These are phyloP conservation scores for Diplodia seriata DNA, from an alignment of 2,329 filamentous ascomycete species.

Conservation along the genomic window DNA sequence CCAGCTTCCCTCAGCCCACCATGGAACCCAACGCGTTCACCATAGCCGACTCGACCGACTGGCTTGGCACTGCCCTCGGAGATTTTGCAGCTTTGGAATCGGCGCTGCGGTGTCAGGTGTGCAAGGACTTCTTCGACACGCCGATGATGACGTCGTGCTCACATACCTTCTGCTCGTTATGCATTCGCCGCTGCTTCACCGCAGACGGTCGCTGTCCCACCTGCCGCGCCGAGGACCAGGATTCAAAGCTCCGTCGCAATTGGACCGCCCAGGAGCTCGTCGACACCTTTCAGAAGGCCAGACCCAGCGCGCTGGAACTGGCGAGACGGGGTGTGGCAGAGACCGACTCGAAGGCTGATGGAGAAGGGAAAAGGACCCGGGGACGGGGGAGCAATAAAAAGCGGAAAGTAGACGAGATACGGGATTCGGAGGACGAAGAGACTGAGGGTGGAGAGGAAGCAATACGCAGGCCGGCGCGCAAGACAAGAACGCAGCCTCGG, in stretches of 20 bases:
- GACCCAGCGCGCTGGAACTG: constrained; percentile 68
- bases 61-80: constrained; percentile 73
- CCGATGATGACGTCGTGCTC: constrained; percentile 94
- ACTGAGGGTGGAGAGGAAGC: constrained; percentile 48
- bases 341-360: constrained; percentile 39
- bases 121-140: constrained; percentile 95
- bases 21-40: constrained; percentile 9
- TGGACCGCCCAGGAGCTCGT: constrained; percentile 85
- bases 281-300: constrained; percentile 73
- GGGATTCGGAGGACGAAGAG: constrained; percentile 54
- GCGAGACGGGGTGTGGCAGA: constrained; percentile 55
- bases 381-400: constrained; percentile 46
- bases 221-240: constrained; percentile 80
- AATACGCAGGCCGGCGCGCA: constrained; percentile 59
- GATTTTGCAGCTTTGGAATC: constrained; percentile 76
- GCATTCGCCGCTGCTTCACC: constrained; percentile 85
- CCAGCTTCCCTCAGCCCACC: not conserved
- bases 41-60: constrained; percentile 76
- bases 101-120: constrained; percentile 91
- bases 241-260: constrained; percentile 83
- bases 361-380: constrained; percentile 35
- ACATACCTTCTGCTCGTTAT: constrained; percentile 96
- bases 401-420: constrained; percentile 56
- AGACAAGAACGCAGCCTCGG: constrained; percentile 49
- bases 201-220: constrained; percentile 86